Percentiles rank a stretch among this genome's conserved stretches.
phyloP scores from a whole-genome alignment of 1,139 yeast species.

The Sugiyamaella japonica region DNA sequence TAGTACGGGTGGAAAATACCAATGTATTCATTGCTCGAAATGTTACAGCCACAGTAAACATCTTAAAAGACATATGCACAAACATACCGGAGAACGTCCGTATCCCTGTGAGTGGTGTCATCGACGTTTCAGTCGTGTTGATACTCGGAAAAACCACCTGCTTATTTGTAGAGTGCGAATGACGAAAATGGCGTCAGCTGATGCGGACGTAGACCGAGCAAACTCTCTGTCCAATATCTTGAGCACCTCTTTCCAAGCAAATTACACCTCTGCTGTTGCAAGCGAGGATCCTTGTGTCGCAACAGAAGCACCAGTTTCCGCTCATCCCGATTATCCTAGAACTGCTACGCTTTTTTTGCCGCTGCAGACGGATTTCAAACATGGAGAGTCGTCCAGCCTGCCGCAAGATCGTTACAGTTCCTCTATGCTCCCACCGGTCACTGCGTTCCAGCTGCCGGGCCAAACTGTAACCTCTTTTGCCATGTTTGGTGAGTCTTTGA shows the following conservation, averaged over 20 bases:
- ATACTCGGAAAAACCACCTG: slow-evolving; percentile 35
- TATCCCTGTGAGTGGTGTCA: slow-evolving; percentile 34
- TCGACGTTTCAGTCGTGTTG: slow-evolving; percentile 34
- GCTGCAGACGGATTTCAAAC: not conserved
- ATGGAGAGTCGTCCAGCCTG: no score
- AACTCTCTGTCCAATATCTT: slow-evolving; percentile 2
- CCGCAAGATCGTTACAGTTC: no score
- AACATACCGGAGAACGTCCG: slow-evolving; percentile 38
- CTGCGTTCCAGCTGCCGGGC: no score
- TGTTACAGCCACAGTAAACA: slow-evolving; percentile 39
- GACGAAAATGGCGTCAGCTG: not conserved
- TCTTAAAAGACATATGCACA: slow-evolving; percentile 37
- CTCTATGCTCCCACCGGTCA: no score
- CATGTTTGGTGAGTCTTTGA: not conserved
- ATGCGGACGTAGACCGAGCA: slow-evolving; percentile 8
- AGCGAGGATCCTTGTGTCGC: not conserved
- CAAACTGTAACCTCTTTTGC: no score
- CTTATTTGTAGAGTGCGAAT: slow-evolving; percentile 25
- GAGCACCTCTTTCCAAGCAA: not conserved
- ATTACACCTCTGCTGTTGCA: not conserved
- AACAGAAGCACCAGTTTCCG: not conserved
- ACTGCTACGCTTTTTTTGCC: not conserved
- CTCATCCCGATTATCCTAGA: not conserved
- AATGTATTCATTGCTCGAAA: slow-evolving; percentile 34
- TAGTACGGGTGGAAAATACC: slow-evolving; percentile 34